Conservation (phyloP, 331 rosid species). For the Cydonia oblonga region DNA sequence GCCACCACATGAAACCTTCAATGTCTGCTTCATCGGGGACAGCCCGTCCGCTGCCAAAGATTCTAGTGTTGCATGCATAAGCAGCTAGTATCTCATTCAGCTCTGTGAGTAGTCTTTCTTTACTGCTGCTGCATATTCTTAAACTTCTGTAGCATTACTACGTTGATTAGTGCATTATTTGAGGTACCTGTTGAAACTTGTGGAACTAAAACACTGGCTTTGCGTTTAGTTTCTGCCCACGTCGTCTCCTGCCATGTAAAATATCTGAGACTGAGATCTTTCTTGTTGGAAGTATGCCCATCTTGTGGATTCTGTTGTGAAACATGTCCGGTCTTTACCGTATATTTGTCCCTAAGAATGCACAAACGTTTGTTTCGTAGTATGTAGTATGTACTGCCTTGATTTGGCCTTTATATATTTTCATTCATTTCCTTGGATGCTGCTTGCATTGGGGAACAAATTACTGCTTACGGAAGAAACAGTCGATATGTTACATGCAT, state of each 20-base stretch:
- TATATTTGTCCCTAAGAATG: no score
- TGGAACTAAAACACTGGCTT: neutral
- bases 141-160: neutral
- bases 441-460: neutral
- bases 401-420: no score
- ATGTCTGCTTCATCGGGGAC: slow-evolving; percentile 1
- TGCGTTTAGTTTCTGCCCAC: neutral
- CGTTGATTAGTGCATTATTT: neutral
- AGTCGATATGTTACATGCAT: neutral
- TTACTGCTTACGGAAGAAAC: no score
- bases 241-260: neutral
- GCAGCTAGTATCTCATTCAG: neutral
- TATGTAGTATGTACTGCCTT: no score
- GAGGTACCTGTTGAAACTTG: neutral
- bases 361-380: no score
- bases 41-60: neutral
- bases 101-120: neutral
- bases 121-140: neutral
- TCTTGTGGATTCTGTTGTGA: neutral
- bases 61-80: neutral
- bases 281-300: neutral
- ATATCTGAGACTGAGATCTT: neutral
- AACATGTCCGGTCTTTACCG: neutral
- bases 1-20: neutral
- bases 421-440: neutral